Evolutionary conservation across 2,329 filamentous ascomycete genomes (phyloP).

Genomic region (Neonectria neomacrospora): DNA sequence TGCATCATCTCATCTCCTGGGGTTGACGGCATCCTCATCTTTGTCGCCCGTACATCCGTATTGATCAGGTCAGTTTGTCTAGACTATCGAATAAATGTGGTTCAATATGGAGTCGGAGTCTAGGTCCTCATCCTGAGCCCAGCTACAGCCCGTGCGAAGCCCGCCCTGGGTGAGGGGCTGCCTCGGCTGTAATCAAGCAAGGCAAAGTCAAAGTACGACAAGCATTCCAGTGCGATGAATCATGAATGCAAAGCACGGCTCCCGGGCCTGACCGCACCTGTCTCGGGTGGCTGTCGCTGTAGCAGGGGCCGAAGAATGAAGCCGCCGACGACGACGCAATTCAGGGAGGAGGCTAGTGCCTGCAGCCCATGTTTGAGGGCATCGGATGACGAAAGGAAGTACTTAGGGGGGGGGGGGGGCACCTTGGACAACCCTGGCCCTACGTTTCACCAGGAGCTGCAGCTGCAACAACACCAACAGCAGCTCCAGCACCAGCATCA

Average conservation of each 20-base stretch:
- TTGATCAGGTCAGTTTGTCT: background rate
- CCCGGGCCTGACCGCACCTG: constrained; percentile 7
- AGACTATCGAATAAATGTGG: background rate
- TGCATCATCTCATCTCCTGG: background rate
- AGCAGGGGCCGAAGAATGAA: constrained; percentile 4
- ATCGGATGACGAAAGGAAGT: background rate
- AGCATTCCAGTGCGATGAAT: constrained; percentile 11
- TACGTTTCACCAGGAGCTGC: constrained; percentile 7
- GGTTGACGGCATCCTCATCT: background rate
- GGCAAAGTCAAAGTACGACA: constrained; percentile 2
- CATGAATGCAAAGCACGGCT: background rate
- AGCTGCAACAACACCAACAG: background rate
- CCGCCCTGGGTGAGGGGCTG: too few relatives aligned
- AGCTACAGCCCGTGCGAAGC: background rate
- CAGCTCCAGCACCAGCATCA: background rate
- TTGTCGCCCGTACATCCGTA: background rate
- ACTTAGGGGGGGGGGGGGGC: too few relatives aligned
- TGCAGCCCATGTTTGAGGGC: constrained; percentile 14
- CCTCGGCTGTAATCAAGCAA: background rate
- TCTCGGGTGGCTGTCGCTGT: constrained; percentile 13
- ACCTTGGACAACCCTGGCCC: constrained; percentile 3
- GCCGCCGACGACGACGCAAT: background rate
- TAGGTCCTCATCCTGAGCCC: background rate
- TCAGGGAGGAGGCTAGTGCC: constrained; percentile 1
- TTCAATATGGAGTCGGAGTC: background rate